Conservation (phyloP, 139 green algal species). For the Penium margaritaceum region DNA sequence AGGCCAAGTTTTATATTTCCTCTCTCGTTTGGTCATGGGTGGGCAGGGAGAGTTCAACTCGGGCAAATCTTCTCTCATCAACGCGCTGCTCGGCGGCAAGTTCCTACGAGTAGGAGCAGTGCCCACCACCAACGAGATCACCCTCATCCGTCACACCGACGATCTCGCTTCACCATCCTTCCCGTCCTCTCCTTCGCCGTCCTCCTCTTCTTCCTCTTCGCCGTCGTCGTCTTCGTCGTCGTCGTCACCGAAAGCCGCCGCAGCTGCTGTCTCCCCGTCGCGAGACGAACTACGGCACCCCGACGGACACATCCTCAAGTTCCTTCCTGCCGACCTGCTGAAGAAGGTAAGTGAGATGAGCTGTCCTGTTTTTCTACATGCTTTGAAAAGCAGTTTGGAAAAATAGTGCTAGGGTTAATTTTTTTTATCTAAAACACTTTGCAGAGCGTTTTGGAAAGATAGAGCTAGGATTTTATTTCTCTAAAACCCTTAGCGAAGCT, state of each 20-base stretch:
- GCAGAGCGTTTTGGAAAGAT: too few relatives aligned
- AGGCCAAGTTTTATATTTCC: too few relatives aligned
- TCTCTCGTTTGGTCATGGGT: too few relatives aligned
- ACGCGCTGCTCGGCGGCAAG: slow-evolving; percentile 73
- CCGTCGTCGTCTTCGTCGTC: neutral
- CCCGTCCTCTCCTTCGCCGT: neutral
- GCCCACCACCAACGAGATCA: slow-evolving; percentile 98
- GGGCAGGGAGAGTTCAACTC: slow-evolving; percentile 90
- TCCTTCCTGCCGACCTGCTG: slow-evolving; percentile 71
- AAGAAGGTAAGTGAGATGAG: too few relatives aligned
- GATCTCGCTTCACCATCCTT: too few relatives aligned
- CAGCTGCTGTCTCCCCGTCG: neutral
- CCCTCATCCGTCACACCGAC: slow-evolving; percentile 68
- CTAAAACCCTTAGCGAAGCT: too few relatives aligned
- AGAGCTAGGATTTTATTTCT: too few relatives aligned
- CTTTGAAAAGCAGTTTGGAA: too few relatives aligned
- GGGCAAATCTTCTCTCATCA: slow-evolving; percentile 85
- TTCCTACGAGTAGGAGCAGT: slow-evolving; percentile 85
- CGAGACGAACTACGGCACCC: slow-evolving; percentile 44
- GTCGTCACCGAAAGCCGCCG: neutral
- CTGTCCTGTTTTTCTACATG: too few relatives aligned
- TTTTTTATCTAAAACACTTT: too few relatives aligned
- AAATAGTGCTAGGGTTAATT: too few relatives aligned
- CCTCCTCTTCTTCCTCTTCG: neutral
- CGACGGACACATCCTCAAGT: slow-evolving; percentile 75